phyloP scores from a whole-genome alignment of 768 basidiomycete species.

The Naematelia aurantialba region DNA sequence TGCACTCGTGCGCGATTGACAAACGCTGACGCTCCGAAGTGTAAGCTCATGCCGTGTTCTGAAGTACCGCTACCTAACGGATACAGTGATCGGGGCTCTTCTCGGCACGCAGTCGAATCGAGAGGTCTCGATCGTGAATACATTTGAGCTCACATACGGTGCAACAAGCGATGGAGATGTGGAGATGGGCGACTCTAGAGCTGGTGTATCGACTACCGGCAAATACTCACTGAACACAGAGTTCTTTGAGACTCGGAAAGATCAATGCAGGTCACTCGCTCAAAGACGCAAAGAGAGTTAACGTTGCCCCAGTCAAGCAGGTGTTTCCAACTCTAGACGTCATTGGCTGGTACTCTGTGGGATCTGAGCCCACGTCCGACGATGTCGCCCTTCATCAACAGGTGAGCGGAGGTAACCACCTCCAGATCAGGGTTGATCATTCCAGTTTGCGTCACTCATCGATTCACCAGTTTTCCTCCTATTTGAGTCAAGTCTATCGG shows the following conservation, averaged over 20 bases:
- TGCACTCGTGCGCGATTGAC: conserved; percentile 69
- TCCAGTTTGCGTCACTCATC: conserved; percentile 75
- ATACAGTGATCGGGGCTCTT: conserved; percentile 80
- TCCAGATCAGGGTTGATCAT: neutral
- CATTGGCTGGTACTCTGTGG: conserved; percentile 95
- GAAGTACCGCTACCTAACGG: conserved; percentile 42
- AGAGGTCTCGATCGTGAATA: conserved; percentile 94
- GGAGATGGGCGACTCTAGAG: conserved; percentile 33
- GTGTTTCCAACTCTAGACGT: conserved; percentile 97
- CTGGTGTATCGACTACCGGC: neutral
- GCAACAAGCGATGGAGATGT: conserved; percentile 55
- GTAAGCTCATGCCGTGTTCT: conserved; percentile 10
- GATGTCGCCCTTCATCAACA: conserved; percentile 85
- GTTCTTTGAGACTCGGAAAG: conserved; percentile 74
- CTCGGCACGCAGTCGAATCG: conserved; percentile 90
- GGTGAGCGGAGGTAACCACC: conserved; percentile 51
- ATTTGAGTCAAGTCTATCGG: conserved; percentile 53
- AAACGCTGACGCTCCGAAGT: conserved; percentile 58
- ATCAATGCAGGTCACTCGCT: conserved; percentile 65
- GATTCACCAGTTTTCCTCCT: conserved; percentile 85
- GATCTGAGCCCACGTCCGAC: conserved; percentile 64
- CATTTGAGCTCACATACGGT: conserved; percentile 76
- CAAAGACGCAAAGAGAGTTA: neutral
- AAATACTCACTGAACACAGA: conserved; percentile 56
- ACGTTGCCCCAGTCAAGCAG: conserved; percentile 71